Base-by-base conservation (phyloP, 371 early-diverging fungal species). In the Lichtheimia hyalospora region DNA sequence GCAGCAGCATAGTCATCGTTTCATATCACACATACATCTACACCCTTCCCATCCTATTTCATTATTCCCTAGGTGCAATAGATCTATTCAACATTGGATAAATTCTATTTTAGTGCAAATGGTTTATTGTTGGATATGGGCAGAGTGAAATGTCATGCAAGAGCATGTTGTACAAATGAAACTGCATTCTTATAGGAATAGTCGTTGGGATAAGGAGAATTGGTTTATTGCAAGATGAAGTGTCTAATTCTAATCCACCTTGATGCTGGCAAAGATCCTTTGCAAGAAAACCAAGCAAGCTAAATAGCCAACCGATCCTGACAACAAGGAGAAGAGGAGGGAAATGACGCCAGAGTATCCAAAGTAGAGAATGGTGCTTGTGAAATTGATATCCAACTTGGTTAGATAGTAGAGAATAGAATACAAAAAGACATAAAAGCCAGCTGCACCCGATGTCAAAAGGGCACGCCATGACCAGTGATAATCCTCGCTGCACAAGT, bases 401-500 rank as follows among this genome's bases (percentile, higher is more conserved):
- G 87, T 82, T 28, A 79, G 76, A 68, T 89, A 94, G 64, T 91
- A 96, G 56, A 91, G 57, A 20, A 87, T 73, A 28, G 89, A 84
- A 73, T 94, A 95, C 54, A 90, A 53, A 67, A 93, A 92, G 28
- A 95, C 88, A 68, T 97, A 96, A 44, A 93, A 68, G 2, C 90
- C 92, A 7, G 89, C 85, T 14, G 92, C 85, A 5, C 93, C 97
- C 0, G 89, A 81, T 3, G 93, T 92, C 50, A 93, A 73, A 76
- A 94, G 94, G 1, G 96, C 84, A 27, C 93, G 81, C 97, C 97
- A 97, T 67, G 87, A 87, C 97, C 97, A 95, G 58, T 86, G 83
- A 66, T 95, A 94, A 68, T 95, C 92, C 74, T 97, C 96, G 3
- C 92, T 75, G 69, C 93, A 92, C 20, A 94, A 83, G 58, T 90